These are phyloP conservation scores for Aspergillus carbonarius DNA, from an alignment of 2,329 filamentous ascomycete species.

Conservation along the genomic window DNA sequence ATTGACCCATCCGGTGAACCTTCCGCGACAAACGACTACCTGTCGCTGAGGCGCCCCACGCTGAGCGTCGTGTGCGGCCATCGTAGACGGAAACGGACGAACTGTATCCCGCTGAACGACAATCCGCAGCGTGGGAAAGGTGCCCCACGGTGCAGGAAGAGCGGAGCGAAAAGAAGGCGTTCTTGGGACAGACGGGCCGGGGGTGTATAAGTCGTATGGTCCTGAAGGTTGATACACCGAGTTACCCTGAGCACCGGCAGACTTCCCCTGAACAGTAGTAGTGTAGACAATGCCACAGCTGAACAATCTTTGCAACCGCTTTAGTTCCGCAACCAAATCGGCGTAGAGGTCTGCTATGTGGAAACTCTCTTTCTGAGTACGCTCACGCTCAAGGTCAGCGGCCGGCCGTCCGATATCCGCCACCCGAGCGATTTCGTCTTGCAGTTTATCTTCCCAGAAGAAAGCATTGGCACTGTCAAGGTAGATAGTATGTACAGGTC, in stretches of 20 bases:
- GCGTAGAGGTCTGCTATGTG: conserved; percentile 32
- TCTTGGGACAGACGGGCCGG: conserved; percentile 8
- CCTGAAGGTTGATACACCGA: conserved; percentile 19
- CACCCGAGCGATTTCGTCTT: conserved; percentile 43
- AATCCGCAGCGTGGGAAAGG: conserved; percentile 39
- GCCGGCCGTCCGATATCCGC: conserved; percentile 36
- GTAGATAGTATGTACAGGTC: conserved; percentile 51
- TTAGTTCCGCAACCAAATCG: conserved; percentile 31
- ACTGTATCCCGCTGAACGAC: conserved; percentile 38
- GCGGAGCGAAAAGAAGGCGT: conserved; percentile 33
- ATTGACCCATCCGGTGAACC: conserved; percentile 41
- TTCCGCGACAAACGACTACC: conserved; percentile 33
- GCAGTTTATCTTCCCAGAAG: conserved; percentile 52
- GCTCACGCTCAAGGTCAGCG: conserved; percentile 30
- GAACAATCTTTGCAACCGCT: conserved; percentile 37
- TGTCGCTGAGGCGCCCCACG: conserved; percentile 38
- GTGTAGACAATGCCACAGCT: conserved; percentile 43
- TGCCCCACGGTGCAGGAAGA: conserved; percentile 41
- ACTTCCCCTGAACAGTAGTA: conserved; percentile 21
- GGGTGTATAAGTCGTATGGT: conserved; percentile 19
- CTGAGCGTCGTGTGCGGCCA: conserved; percentile 34
- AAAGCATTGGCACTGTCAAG: conserved; percentile 58
- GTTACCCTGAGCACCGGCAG: neutral
- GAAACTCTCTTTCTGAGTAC: conserved; percentile 29
- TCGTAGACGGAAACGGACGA: conserved; percentile 35